Base-by-base conservation (phyloP, 2,329 filamentous ascomycete genomes). In the Colletotrichum trifolii region DNA sequence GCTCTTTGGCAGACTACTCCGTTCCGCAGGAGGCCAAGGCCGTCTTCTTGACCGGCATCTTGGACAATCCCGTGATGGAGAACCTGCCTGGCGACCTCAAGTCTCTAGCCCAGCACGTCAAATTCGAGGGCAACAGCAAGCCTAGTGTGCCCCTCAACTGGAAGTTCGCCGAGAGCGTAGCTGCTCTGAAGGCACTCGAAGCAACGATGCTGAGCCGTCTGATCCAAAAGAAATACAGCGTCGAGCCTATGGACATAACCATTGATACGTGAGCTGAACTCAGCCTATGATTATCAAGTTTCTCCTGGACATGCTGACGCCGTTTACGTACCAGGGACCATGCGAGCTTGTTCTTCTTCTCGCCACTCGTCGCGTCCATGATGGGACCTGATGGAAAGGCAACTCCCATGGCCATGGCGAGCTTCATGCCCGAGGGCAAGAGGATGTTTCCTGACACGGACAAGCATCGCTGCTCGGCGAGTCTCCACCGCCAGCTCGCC, bases 111-210 rank as follows among this genome's bases (percentile, higher is more conserved):
- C 58, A 56, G 11, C 52, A 62, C 38, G 75, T 83, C 46, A 72
- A 68, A 0, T 85, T 84, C 60, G 76, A 78, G 33, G 84, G 84
- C 4, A 74, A 69, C 13, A 69, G 75, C 33, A 71, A 72, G 35
- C 83, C 83, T 0, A 81, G 75, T 48, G 77, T 86, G 9, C 83
- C 84, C 0, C 82, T 87, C 71, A 85, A 84, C 55, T 87, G 85
- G 84, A 77, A 84, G 2, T 84, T 86, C 54, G 83, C 84, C 2
- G 85, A 87, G 70, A 84, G 82, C 50, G 79, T 84, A 1, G 78
- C 83, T 0, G 74, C 82, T 2, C 67, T 85, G 35, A 85, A 85
- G 69, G 83, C 74, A 1, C 71, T 83, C 15, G 82, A 85, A 69
- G 83, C 82, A 8, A 76, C 78, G 0, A 74, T 84, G 67, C 67